These are phyloP conservation scores for Trichothecium roseum DNA, from an alignment of 2,329 filamentous ascomycete species.

Conservation along the genomic window DNA sequence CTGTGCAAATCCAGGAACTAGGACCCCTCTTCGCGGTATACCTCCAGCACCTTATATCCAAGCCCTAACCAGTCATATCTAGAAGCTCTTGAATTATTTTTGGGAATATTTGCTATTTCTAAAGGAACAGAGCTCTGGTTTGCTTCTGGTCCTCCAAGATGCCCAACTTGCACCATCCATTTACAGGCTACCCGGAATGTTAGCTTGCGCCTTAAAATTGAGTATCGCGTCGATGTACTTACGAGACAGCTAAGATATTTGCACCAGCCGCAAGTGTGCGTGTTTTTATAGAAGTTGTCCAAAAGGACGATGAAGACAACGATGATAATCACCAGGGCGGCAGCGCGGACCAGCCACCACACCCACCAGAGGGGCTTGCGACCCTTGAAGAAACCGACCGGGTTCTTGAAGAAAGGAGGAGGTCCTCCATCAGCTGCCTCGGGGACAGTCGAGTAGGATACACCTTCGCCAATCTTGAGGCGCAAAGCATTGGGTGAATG, in stretches of 20 bases:
- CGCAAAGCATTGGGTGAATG: constrained; percentile 78
- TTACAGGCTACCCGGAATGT: constrained; percentile 42
- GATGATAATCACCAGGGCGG: constrained; percentile 67
- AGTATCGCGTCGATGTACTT: constrained; percentile 31
- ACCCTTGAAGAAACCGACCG: constrained; percentile 78
- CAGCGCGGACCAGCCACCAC: constrained; percentile 86
- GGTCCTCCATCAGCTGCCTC: constrained; percentile 36
- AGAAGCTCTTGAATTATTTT: too few relatives aligned
- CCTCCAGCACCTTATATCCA: not conserved
- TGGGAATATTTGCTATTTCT: not conserved
- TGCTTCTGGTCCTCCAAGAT: constrained; percentile 15
- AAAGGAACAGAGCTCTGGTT: not conserved
- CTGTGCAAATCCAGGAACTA: constrained; percentile 2
- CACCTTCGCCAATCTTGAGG: constrained; percentile 56
- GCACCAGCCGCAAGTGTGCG: constrained; percentile 77
- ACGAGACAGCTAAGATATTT: constrained; percentile 90
- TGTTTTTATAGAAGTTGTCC: constrained; percentile 81
- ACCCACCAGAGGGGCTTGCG: constrained; percentile 92
- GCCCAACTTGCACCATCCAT: constrained; percentile 54
- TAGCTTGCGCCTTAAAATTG: constrained; percentile 8
- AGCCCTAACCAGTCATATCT: too few relatives aligned
- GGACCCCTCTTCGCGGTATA: too few relatives aligned
- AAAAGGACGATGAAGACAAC: constrained; percentile 79
- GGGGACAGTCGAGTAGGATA: constrained; percentile 61
- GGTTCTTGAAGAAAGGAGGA: constrained; percentile 48